These are phyloP conservation scores for Purshia tridentata DNA, from an alignment of 306 rosid genomes.

Conservation along the genomic window DNA sequence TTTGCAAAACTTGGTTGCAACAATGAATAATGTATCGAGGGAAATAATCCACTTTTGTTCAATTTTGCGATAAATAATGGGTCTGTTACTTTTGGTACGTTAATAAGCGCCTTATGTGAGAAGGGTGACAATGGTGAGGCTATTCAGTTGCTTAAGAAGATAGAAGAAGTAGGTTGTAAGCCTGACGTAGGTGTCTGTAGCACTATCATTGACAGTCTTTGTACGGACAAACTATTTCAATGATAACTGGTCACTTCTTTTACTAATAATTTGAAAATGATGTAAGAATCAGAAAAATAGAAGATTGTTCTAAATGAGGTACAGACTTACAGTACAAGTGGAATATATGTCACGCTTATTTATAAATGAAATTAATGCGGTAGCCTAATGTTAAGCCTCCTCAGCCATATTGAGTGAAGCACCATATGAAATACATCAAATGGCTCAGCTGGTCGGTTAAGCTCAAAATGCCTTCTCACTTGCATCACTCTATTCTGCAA, in stretches of 20 bases:
- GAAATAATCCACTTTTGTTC: not conserved
- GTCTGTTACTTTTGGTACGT: too few relatives aligned
- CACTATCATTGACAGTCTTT: too few relatives aligned
- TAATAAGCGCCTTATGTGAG: too few relatives aligned
- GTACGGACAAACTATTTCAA: too few relatives aligned
- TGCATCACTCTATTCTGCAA: conserved; percentile 34
- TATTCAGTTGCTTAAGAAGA: too few relatives aligned
- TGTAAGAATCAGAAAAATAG: not conserved
- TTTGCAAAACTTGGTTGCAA: conserved; percentile 2
- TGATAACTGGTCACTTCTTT: too few relatives aligned
- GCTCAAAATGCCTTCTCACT: conserved; percentile 40
- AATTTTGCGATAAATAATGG: too few relatives aligned
- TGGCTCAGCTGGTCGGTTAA: conserved; percentile 41
- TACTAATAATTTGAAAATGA: not conserved
- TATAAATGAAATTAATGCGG: conserved; percentile 5
- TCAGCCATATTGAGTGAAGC: conserved; percentile 47
- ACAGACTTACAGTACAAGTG: too few relatives aligned
- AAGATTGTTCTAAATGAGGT: not conserved
- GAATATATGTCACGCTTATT: not conserved
- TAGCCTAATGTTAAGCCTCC: conserved; percentile 35
- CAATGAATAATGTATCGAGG: conserved; percentile 2
- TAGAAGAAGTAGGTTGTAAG: too few relatives aligned
- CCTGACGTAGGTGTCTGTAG: too few relatives aligned
- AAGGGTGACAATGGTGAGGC: too few relatives aligned
- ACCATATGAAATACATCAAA: conserved; percentile 42